Evolutionary conservation across 23 red algal species (phyloP).

Genomic region (Gracilaria gracilis): DNA sequence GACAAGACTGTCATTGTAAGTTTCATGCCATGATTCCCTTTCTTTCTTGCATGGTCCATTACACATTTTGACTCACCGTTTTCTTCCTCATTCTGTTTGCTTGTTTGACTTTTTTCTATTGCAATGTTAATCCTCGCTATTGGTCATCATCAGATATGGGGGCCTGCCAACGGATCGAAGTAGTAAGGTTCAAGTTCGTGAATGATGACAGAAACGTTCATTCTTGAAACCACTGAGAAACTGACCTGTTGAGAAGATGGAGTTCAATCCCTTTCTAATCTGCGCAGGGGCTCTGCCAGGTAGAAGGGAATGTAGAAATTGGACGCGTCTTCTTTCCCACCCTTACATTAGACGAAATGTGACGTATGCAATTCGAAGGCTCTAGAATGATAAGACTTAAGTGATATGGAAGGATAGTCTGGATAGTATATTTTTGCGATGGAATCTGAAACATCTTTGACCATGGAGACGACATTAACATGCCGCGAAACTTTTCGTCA

Average conservation of each 20-base stretch:
- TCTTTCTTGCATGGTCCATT: background rate
- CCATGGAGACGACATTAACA: background rate
- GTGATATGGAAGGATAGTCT: background rate
- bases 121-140: too few species aligned
- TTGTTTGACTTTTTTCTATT: too few species aligned
- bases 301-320: background rate
- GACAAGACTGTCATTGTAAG: constrained; percentile 86
- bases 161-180: constrained; percentile 22
- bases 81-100: background rate
- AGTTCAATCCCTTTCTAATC: background rate
- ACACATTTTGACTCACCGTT: background rate
- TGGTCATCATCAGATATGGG: constrained; percentile 50
- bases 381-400: constrained; percentile 1
- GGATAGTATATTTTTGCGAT: background rate
- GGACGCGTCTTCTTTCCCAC: background rate
- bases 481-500: background rate
- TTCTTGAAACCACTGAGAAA: background rate
- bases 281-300: background rate
- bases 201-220: background rate
- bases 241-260: background rate
- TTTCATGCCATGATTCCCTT: background rate
- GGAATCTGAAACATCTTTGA: background rate
- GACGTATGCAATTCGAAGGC: background rate
- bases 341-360: background rate
- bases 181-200: background rate